These are phyloP conservation scores for Suillus spraguei DNA, from an alignment of 768 basidiomycete species.

Conservation along the genomic window DNA sequence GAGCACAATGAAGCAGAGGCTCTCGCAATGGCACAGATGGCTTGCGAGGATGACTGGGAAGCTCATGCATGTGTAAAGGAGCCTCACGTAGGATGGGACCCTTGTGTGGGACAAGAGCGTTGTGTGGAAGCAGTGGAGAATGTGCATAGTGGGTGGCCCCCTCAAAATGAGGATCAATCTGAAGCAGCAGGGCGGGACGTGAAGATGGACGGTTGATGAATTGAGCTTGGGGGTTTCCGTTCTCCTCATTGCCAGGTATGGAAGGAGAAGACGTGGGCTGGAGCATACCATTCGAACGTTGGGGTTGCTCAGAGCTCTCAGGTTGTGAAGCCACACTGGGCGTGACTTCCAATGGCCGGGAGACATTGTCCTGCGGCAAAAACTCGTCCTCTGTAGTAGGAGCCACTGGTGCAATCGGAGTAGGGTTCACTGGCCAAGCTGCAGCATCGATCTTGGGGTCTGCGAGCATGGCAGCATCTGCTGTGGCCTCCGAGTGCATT, in stretches of 20 bases:
- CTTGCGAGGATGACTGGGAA: too few relatives aligned
- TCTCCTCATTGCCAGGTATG: not conserved
- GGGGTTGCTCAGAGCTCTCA: conserved; percentile 1
- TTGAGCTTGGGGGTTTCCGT: not conserved
- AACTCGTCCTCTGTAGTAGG: too few relatives aligned
- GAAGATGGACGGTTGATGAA: not conserved
- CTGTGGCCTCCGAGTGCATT: not conserved
- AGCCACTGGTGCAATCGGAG: not conserved
- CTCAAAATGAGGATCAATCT: not conserved
- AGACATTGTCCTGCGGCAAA: too few relatives aligned
- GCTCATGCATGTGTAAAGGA: not conserved
- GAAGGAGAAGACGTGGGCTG: not conserved
- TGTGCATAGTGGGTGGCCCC: not conserved
- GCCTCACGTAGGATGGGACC: too few relatives aligned
- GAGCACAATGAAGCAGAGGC: too few relatives aligned
- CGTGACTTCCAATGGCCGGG: not conserved
- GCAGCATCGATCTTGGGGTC: not conserved
- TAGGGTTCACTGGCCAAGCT: not conserved
- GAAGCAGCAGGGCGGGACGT: not conserved
- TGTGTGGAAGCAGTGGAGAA: not conserved
- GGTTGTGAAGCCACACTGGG: not conserved
- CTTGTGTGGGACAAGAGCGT: too few relatives aligned
- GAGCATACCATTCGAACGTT: not conserved
- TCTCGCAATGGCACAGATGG: too few relatives aligned
- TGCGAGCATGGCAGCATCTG: not conserved